A percentile compares a stretch with the other conserved stretches of the same genome.
Evolutionary conservation across 2,329 filamentous ascomycete species (phyloP).

Genomic region (Aspergillus costaricaensis): DNA sequence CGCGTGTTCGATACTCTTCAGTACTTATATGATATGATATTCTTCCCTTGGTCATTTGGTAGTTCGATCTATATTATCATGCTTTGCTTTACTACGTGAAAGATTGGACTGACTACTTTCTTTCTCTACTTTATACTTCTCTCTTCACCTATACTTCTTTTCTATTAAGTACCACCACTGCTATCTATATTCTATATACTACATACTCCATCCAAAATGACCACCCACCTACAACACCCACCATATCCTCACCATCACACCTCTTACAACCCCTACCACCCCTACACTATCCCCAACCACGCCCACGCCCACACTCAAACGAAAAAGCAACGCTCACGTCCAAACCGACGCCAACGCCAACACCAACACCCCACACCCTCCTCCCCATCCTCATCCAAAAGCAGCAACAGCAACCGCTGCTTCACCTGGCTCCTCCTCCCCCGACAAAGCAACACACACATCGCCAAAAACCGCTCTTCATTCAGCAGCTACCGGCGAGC

Average conservation of each 20-base stretch:
- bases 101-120: no score
- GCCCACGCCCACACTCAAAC: neutral
- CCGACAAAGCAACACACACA: slow-evolving; percentile 21
- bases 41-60: no score
- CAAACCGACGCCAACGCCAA: neutral
- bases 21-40: no score
- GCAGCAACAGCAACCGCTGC: slow-evolving; percentile 16
- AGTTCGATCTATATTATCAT: no score
- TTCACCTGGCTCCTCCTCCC: slow-evolving; percentile 26
- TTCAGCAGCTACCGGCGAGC: slow-evolving; percentile 24
- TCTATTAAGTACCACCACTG: no score
- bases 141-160: no score
- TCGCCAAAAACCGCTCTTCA: slow-evolving; percentile 25
- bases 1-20: no score
- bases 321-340: neutral
- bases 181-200: no score
- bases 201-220: no score
- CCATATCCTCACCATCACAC: neutral
- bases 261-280: neutral
- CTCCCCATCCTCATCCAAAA: neutral
- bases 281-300: neutral
- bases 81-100: no score
- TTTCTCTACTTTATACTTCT: no score
- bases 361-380: neutral
- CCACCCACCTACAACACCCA: neutral